Evolutionary conservation across 139 green algal genomes (phyloP), one percentile per base, ranked within the genome.

Genomic region (Spirogloea muscicola): DNA sequence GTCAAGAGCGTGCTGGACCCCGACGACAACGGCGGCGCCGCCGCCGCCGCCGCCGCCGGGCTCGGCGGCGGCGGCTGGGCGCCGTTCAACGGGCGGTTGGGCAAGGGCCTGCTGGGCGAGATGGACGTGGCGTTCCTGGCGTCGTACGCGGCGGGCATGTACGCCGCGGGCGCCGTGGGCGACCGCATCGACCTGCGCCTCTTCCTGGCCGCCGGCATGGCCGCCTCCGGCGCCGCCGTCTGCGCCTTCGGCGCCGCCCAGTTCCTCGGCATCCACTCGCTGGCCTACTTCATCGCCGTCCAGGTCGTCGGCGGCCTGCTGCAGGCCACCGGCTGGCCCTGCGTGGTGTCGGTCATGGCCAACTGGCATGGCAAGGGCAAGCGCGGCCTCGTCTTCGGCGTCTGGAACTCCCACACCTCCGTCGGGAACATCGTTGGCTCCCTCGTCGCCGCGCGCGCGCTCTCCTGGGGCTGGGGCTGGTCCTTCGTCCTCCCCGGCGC

Each of bases 341-440:
- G 78, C 48, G 93, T 97, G n/a, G 91, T 97, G 36, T 84, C 84
- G 38, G 86, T 97, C n/a, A 90, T 97, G 65, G 92, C 87, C 39
- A 96, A 96, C 82, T 97, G 93, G 93, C 94, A 88, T 81, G 91
- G 91, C 60, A 95, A 96, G 74, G 86, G 88, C 46, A 92, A 93
- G 77, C 85, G 91, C 4, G 93, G 93, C 1, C 79, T 96, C 0
- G 86, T 96, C 64, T 96, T 97, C 89, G 93, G 92, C 52, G 80
- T 96, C 29, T 97, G 93, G 93, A 97, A 97, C 65, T 86, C 90
- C 1, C 91, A 97, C 89, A 96, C 92, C 2, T 91, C 80, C 40
- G 63, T 96, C 6, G 93, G 91, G 61, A 97, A 97, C 86, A 97
- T 96, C 67, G 49, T 91, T 5, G 93, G 93, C 36, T 89, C 89